Evolutionary conservation across 108 stramenopile genomes (phyloP), one percentile per base, ranked within the genome.

Genomic region (Craspedostauros australis): DNA sequence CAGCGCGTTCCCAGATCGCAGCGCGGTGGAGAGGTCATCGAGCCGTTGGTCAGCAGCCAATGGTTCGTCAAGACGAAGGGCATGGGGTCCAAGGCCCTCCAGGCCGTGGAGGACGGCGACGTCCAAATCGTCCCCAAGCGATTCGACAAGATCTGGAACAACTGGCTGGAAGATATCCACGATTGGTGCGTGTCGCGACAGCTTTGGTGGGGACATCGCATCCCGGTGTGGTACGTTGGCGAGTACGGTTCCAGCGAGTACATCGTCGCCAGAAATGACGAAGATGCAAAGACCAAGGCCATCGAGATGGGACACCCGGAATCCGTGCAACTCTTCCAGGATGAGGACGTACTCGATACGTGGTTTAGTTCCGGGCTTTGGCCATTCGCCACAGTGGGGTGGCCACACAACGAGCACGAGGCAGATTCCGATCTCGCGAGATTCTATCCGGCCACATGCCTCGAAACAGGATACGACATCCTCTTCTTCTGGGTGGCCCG

Each of bases 401-500:
- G 92, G 92, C 92, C 92, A 0, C 68, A 80, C 22, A 54, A 67
- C 15, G 88, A 87, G 46, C 70, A 67, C n/a, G 75, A 71, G 31
- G 53, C 63, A 25, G 64, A 75, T 36, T 76, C 82, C 2, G 94
- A 95, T 57, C 61, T 95, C 7, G 55, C 53, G n/a, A 54, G 76
- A 33, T 96, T 95, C 64, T 99, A 96, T 57, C 96, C 98, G 21
- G 80, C 85, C 18, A 84, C 95, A 2, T 88, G 82, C 50, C 73
- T 99, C 49, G 98, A 99, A 68, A 99, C 98, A 1, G 98, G 98
- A 14, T 95, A 96, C 54, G 98, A 99, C 73, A 99, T 99, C 57
- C 59, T 99, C 5, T 99, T 99, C 75, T 99, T 99, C 66, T 99
- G 98, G 98, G 98, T 99, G n/a, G 98, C 98, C 26, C 80, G 97